A percentile compares a stretch with the other conserved stretches of the same genome.
Evolutionary conservation across 2,329 filamentous ascomycete genomes (phyloP).

Genomic region (Sporothrix pseudoabietina): DNA sequence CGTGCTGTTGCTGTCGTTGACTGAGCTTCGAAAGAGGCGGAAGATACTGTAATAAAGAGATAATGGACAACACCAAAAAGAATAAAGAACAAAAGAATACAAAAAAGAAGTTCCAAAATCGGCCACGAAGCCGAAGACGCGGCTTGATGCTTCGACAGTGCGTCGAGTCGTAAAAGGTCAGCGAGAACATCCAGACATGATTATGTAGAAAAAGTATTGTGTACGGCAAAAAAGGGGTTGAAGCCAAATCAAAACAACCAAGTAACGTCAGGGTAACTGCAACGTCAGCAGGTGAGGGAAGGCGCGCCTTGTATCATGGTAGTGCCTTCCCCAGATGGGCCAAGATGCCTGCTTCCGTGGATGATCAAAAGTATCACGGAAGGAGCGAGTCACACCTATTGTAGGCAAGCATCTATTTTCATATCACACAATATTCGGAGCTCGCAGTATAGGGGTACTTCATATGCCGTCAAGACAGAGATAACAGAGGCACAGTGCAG

Average conservation of each 20-base stretch:
- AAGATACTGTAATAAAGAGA: background rate
- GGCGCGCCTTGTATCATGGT: too few species aligned
- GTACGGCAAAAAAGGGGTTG: background rate
- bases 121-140: background rate
- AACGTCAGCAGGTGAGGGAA: too few species aligned
- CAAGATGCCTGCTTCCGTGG: background rate
- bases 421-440: too few species aligned
- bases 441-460: too few species aligned
- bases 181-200: background rate
- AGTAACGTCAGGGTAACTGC: background rate
- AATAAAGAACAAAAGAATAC: background rate
- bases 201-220: too few species aligned
- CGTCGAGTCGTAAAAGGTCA: background rate
- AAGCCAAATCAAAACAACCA: background rate
- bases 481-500: background rate
- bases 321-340: background rate
- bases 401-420: background rate
- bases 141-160: background rate
- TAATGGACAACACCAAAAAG: background rate
- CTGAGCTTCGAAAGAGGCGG: too few species aligned
- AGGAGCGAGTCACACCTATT: background rate
- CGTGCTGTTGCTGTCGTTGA: background rate
- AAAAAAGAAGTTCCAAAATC: too few species aligned
- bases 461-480: background rate
- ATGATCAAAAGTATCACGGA: background rate